Evolutionary conservation across 805 yeast genomes (phyloP).

Genomic region (Wickerhamia fluorescens): DNA sequence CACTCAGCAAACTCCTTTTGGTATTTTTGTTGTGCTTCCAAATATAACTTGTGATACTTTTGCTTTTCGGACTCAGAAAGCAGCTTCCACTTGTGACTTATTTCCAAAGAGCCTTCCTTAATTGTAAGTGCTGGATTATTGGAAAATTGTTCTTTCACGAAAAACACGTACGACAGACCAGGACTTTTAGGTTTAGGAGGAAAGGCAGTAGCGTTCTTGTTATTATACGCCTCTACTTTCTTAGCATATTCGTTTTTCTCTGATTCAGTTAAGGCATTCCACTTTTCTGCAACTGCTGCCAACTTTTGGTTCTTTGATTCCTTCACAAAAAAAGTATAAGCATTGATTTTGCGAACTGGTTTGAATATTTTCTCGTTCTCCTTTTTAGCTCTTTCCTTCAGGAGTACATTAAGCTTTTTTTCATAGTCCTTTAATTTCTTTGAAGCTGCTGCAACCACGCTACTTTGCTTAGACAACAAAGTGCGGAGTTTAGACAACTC

Average conservation of each 20-base stretch:
- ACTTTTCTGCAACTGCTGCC: conserved; percentile 12
- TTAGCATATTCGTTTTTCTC: conserved; percentile 21
- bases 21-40: no score
- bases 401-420: conserved; percentile 11
- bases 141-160: conserved; percentile 19
- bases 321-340: conserved; percentile 19
- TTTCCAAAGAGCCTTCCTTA: conserved; percentile 18
- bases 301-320: conserved; percentile 13
- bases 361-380: conserved; percentile 15
- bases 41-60: no score
- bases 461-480: conserved; percentile 12
- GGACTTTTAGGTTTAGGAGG: conserved; percentile 31
- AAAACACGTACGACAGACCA: conserved; percentile 22
- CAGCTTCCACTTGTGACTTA: conserved; percentile 24
- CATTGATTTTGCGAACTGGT: conserved; percentile 16
- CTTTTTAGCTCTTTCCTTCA: conserved; percentile 11
- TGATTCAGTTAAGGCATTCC: conserved; percentile 19
- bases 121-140: conserved; percentile 14
- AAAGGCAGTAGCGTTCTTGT: conserved; percentile 14
- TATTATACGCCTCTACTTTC: conserved; percentile 24
- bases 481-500: conserved; percentile 12
- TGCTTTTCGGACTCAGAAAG: conserved; percentile 21
- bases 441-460: conserved; percentile 8
- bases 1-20: conserved; percentile 23
- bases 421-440: conserved; percentile 13